These are phyloP conservation scores for Botryotinia narcissicola DNA, from an alignment of 2,329 filamentous ascomycete species.

Conservation along the genomic window DNA sequence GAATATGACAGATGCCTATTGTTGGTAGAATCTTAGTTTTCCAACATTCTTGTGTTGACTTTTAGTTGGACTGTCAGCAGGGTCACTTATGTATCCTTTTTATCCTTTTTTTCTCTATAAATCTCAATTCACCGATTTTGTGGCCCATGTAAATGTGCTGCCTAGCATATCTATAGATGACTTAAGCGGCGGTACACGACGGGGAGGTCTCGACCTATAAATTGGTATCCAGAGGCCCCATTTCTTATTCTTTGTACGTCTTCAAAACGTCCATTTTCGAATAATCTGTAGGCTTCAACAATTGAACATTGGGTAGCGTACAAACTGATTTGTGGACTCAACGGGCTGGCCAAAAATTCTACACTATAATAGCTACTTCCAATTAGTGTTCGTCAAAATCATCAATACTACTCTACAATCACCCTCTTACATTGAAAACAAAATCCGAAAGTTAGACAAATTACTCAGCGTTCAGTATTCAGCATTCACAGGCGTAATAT, in stretches of 20 bases:
- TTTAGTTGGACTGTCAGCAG: not conserved
- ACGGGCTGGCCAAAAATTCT: too few species aligned
- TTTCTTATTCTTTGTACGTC: not conserved
- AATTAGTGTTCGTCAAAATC: not conserved
- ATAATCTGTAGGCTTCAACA: not conserved
- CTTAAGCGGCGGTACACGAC: not conserved
- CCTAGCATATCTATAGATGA: not conserved
- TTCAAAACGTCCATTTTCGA: not conserved
- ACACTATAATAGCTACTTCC: not conserved
- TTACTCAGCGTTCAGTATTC: too few species aligned
- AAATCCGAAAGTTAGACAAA: not conserved
- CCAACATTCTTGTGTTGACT: not conserved
- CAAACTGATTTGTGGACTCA: not conserved
- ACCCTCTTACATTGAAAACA: not conserved
- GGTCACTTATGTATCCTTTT: not conserved
- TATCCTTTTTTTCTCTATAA: not conserved
- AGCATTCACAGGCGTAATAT: not conserved
- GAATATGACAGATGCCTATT: not conserved
- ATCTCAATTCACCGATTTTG: not conserved
- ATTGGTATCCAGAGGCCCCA: not conserved
- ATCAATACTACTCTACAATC: not conserved
- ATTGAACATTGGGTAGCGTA: not conserved
- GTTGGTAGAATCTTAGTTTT: not conserved
- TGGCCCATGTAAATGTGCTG: not conserved
- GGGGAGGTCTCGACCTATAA: not conserved